A percentile compares a stretch with the other conserved stretches of the same genome.
Evolutionary conservation across 106 monocot species (phyloP).

Genomic region (Dendrobium catenatum): DNA sequence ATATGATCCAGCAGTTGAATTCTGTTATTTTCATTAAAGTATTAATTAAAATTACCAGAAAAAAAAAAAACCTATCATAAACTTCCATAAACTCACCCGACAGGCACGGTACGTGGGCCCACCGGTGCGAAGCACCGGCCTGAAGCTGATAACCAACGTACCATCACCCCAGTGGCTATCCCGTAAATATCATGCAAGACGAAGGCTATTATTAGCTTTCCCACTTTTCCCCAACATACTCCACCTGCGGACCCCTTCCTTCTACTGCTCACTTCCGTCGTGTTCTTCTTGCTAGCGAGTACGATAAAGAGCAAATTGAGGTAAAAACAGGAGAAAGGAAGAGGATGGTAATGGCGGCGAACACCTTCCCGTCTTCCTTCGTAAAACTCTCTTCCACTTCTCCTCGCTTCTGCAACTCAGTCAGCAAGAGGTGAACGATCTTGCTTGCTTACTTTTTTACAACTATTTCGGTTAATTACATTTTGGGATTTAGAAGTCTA

Average conservation of each 20-base stretch:
- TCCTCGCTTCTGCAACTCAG: slow-evolving; percentile 50
- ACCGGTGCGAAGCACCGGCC: no score
- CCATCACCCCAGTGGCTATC: not conserved
- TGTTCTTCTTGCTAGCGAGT: not conserved
- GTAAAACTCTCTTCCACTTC: slow-evolving; percentile 38
- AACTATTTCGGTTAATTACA: not conserved
- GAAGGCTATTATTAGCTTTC: not conserved
- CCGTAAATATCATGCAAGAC: not conserved
- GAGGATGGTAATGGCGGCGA: slow-evolving; percentile 33
- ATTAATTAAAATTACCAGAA: no score
- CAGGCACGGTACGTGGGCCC: no score
- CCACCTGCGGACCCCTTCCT: not conserved
- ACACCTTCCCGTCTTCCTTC: slow-evolving; percentile 23
- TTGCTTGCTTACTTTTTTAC: not conserved
- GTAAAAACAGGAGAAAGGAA: not conserved
- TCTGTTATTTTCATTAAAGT: no score
- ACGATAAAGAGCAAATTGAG: not conserved
- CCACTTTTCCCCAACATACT: not conserved
- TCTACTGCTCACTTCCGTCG: not conserved
- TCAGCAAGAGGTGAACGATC: slow-evolving; percentile 44
- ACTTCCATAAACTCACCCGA: no score
- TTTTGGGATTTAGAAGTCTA: no score
- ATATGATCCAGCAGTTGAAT: no score
- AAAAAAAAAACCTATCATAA: no score
- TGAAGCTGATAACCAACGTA: no score